Evolutionary conservation across 2,329 filamentous ascomycete genomes (phyloP).

Genomic region (Trichoderma simmonsii): DNA sequence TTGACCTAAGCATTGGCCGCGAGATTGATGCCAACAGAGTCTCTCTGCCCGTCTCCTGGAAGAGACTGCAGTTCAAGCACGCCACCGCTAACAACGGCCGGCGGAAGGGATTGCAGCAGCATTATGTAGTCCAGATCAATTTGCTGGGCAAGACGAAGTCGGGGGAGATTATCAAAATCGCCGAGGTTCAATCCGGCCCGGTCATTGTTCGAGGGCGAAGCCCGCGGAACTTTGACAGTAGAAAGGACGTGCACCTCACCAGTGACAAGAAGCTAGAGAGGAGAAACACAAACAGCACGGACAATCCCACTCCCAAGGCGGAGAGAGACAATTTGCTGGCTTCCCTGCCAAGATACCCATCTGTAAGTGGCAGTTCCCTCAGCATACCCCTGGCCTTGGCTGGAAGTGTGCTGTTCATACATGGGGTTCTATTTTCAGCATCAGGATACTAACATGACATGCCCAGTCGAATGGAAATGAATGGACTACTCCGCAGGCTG

Average conservation of each 20-base stretch:
- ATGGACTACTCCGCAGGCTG: conserved; percentile 44
- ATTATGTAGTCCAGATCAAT: conserved; percentile 85
- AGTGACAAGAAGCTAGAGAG: conserved; percentile 48
- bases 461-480: conserved; percentile 38
- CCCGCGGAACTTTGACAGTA: conserved; percentile 88
- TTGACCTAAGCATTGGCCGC: conserved; percentile 57
- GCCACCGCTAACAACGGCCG: conserved; percentile 95
- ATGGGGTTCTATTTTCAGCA: not conserved
- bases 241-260: conserved; percentile 78
- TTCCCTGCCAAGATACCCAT: conserved; percentile 31
- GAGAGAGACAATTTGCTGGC: conserved; percentile 33
- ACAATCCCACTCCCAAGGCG: conserved; percentile 32
- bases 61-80: conserved; percentile 90
- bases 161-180: conserved; percentile 68
- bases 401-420: not conserved
- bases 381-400: conserved; percentile 27
- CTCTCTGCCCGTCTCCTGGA: conserved; percentile 85
- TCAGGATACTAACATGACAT: conserved; percentile 20
- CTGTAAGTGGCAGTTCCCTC: conserved; percentile 33
- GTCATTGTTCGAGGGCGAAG: conserved; percentile 92
- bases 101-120: conserved; percentile 90
- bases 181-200: conserved; percentile 85
- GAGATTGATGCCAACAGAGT: conserved; percentile 77
- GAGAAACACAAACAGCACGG: conserved; percentile 39
- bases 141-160: conserved; percentile 71